Evolutionary conservation across 2,329 filamentous ascomycete genomes (phyloP), one percentile per base, ranked within the genome.

Genomic region (Nakataea oryzae): DNA sequence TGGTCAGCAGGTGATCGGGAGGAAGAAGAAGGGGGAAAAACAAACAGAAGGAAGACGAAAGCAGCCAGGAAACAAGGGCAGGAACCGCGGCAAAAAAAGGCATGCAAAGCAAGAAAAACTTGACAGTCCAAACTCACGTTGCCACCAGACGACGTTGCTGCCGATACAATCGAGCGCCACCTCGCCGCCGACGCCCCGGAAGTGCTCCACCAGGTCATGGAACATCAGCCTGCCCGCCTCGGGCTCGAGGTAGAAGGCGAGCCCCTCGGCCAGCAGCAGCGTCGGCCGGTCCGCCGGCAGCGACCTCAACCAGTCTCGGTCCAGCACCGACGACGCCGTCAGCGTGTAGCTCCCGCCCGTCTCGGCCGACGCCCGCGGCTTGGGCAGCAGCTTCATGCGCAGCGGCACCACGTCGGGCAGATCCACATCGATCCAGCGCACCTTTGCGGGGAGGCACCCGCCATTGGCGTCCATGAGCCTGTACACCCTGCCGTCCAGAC

Each of bases 351-450:
- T 68, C 30, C 65, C 65, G 11, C 32, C 60, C 27, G 26, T 29
- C 54, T 57, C 30, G 30, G 30, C 3, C 13, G 30, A 55, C 24
- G 34, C 32, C 17, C 62, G 63, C 1, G 68, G 66, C 13, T 62
- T 59, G 2, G 68, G 65, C 1, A 70, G 65, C 4, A 74, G 63
- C 50, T 65, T 66, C 9, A 62, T 61, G 7, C 73, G 71, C 50
- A 74, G 65, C 6, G 67, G 67, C n/a, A 73, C 64, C 12, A 74
- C 72, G 21, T 74, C 72, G 41, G 71, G 71, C 21, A 73, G 61
- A 59, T 75, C 74, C 28, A 73, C 63, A 47, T 75, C 73, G 62
- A 74, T 68, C 73, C 73, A 74, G 14, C 55, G 54, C 17, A 61
- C 41, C 5, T 57, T 56, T 13, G 27, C 3, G 3, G 60, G 60